A percentile compares a stretch with the other conserved stretches of the same genome.
These are phyloP conservation scores for Hepatocystis sp. DNA, from an alignment of 169 alveolate genomes.

Conservation along the genomic window DNA sequence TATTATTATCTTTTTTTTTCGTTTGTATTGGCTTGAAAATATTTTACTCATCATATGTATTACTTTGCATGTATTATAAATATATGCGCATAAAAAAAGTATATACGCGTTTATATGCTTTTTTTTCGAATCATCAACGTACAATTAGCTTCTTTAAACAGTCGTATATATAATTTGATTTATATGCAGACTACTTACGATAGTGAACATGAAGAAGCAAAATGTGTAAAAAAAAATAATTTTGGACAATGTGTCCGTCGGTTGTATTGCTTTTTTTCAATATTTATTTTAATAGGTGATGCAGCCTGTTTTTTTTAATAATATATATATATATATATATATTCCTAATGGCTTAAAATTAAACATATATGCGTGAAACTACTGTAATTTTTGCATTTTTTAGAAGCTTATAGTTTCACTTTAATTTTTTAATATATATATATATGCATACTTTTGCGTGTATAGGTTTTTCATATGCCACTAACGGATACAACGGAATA, in stretches of 20 bases:
- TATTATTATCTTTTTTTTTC: too few relatives aligned
- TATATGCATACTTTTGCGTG: too few relatives aligned
- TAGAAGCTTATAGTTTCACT: constrained; percentile 3
- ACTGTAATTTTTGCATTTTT: neutral
- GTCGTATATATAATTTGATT: too few relatives aligned
- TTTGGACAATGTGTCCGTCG: constrained; percentile 23
- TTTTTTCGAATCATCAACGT: too few relatives aligned
- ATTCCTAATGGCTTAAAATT: neutral
- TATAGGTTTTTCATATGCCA: constrained; percentile 44
- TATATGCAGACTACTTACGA: constrained; percentile 14
- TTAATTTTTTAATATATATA: too few relatives aligned
- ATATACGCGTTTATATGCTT: too few relatives aligned
- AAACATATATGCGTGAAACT: too few relatives aligned
- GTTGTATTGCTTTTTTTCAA: constrained; percentile 36
- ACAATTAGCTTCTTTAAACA: too few relatives aligned
- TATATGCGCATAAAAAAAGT: too few relatives aligned
- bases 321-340: neutral
- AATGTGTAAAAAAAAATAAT: constrained; percentile 16
- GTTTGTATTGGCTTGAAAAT: too few relatives aligned
- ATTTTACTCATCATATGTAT: too few relatives aligned
- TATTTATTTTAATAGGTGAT: constrained; percentile 24
- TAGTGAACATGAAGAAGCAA: constrained; percentile 14
- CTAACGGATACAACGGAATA: constrained; percentile 41
- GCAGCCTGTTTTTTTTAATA: neutral
- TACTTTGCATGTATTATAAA: too few relatives aligned